Base-by-base conservation (phyloP, 1,284 basidiomycete genomes). In the Marasmius oreades region DNA sequence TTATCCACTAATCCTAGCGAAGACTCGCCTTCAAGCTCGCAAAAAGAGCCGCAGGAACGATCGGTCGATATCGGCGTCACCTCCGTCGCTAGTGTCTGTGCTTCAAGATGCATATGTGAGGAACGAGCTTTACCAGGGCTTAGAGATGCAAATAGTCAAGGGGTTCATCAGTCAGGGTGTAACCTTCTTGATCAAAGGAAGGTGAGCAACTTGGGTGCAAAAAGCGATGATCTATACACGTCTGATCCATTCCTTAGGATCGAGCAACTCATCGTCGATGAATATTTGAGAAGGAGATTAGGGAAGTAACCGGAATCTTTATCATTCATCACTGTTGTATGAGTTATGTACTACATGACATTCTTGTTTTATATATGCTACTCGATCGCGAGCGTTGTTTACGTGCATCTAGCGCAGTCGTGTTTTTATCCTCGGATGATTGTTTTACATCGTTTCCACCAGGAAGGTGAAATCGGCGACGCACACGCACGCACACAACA, bases 1-100 rank as follows among this genome's bases (percentile, higher is more conserved):
- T 7, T 85, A 84, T 62, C 81, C 82, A 0, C 69, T 84, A 18
- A 78, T 84, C 8, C 73, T 84, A 14, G 78, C 80, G 5, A 84
- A 85, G 68, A 82, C 79, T 14, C 76, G 80, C 2, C 70, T 82
- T 2, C 80, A 82, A 59, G 71, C 75, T 0, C 59, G 66, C 16
- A 63, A 62, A 28, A 56, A 56, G 23, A 28, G 58, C 28, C 28
- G 28, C 24, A 20, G 20, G 42, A n/a, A 12, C 7, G 42, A 45
- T 22, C 31, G n/a, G 14, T 34, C 31, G 23, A 26, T 52, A 28
- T 55, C 56, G 26, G 62, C 68, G 0, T 66, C 66, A 16, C 62
- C 60, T 18, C 64, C 60, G 31, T 67, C 66, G 14, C 62, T 69
- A 55, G 50, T 47, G 43, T 60, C 67, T 37, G 66, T 68, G 3